These are phyloP conservation scores for Coemansia reversa DNA, from an alignment of 192 early-diverging fungal genomes.

Conservation along the genomic window DNA sequence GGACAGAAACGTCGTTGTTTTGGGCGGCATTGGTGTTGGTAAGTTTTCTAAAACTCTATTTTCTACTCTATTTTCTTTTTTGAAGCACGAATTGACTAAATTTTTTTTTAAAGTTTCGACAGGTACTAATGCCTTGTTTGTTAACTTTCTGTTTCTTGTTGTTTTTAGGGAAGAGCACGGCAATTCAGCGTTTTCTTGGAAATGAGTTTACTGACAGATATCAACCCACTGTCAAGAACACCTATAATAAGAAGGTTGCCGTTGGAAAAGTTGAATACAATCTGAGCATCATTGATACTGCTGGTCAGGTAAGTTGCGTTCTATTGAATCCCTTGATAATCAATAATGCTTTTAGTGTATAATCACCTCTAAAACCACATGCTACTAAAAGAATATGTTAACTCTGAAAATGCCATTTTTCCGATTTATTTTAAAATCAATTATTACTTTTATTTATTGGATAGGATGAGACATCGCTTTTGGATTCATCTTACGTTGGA, in stretches of 20 bases:
- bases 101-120: too few species aligned
- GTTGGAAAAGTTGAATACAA: constrained; percentile 81
- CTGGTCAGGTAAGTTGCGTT: constrained; percentile 75
- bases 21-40: constrained; percentile 42
- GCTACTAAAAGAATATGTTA: not conserved
- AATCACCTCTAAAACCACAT: not conserved
- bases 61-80: not conserved
- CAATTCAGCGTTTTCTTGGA: constrained; percentile 91
- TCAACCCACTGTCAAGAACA: constrained; percentile 94
- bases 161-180: constrained; percentile 75
- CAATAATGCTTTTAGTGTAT: too few species aligned
- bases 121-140: too few species aligned
- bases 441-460: constrained; percentile 1
- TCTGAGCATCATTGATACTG: constrained; percentile 91
- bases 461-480: constrained; percentile 90
- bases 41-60: constrained; percentile 5
- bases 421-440: not conserved
- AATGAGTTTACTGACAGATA: constrained; percentile 89
- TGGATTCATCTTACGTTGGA: constrained; percentile 86
- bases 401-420: not conserved
- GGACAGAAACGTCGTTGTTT: constrained; percentile 44
- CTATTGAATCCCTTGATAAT: not conserved
- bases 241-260: constrained; percentile 82
- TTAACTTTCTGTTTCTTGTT: too few species aligned
- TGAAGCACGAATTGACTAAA: too few species aligned